These are phyloP conservation scores for Rhizophora apiculata DNA, from an alignment of 345 rosid genomes.

Conservation along the genomic window DNA sequence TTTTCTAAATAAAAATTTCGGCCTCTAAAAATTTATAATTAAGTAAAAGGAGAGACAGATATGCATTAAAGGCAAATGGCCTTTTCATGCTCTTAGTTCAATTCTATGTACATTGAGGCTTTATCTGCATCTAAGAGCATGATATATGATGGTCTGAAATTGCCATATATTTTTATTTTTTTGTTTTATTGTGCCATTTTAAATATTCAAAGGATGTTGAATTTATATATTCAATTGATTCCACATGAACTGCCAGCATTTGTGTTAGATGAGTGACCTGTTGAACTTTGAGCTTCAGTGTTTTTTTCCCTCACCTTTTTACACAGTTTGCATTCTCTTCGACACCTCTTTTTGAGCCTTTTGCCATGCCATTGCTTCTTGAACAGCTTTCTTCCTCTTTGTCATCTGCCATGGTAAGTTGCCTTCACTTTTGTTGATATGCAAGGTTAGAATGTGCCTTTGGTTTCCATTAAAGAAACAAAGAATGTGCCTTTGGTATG, in stretches of 20 bases:
- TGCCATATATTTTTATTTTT: too few relatives aligned
- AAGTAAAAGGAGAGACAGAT: background rate
- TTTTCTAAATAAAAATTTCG: background rate
- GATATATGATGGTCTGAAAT: background rate
- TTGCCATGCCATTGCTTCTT: constrained; percentile 74
- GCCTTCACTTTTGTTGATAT: constrained; percentile 6
- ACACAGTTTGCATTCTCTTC: constrained; percentile 71
- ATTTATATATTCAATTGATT: background rate
- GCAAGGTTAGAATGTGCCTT: background rate
- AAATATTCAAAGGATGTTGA: background rate
- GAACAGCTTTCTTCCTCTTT: constrained; percentile 90
- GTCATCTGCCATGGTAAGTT: constrained; percentile 74
- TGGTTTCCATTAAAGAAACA: too few relatives aligned
- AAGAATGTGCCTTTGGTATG: too few relatives aligned
- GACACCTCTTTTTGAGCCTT: constrained; percentile 85
- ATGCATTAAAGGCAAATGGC: background rate
- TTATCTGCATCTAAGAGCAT: background rate
- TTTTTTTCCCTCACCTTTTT: background rate
- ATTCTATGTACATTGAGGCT: background rate
- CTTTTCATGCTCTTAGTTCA: background rate
- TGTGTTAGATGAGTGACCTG: constrained; percentile 2
- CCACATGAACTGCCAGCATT: background rate
- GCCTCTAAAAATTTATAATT: background rate
- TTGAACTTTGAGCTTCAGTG: background rate
- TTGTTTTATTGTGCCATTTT: background rate